Conservation (phyloP, 805 yeast species). For the Zygosaccharomyces lentus region DNA sequence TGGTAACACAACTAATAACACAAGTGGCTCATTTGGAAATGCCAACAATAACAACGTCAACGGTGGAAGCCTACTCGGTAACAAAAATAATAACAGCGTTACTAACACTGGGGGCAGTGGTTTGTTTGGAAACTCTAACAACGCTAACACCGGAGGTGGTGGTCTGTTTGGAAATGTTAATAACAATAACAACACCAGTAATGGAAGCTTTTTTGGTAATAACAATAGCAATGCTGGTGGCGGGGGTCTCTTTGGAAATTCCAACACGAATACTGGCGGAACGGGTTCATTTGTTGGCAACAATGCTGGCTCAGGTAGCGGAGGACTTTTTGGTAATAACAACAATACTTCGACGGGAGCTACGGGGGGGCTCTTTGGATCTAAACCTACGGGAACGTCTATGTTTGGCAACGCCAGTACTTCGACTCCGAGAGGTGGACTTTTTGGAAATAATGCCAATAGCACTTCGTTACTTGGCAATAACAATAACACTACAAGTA, state of each 20-base stretch:
- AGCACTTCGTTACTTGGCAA: slow-evolving; percentile 26
- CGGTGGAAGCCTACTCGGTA: slow-evolving; percentile 32
- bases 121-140: slow-evolving; percentile 29
- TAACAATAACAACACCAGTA: slow-evolving; percentile 11
- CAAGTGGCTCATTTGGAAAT: slow-evolving; percentile 23
- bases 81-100: not conserved
- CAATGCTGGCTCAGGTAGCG: slow-evolving; percentile 16
- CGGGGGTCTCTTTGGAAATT: slow-evolving; percentile 31
- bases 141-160: slow-evolving; percentile 18
- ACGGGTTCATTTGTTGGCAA: slow-evolving; percentile 35
- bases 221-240: slow-evolving; percentile 10
- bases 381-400: slow-evolving; percentile 17
- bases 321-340: slow-evolving; percentile 34
- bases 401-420: slow-evolving; percentile 25
- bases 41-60: slow-evolving; percentile 15
- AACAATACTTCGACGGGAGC: slow-evolving; percentile 17
- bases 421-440: slow-evolving; percentile 23
- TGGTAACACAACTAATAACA: not conserved
- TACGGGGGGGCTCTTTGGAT: slow-evolving; percentile 37
- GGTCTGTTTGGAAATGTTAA: slow-evolving; percentile 21
- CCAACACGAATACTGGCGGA: slow-evolving; percentile 13
- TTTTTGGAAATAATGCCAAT: slow-evolving; percentile 23
- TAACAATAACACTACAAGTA: slow-evolving; percentile 7
- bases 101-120: slow-evolving; percentile 25
- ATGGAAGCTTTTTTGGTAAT: slow-evolving; percentile 33